A percentile compares a stretch with the other conserved stretches of the same genome.
phyloP scores from a whole-genome alignment of 2,329 filamentous ascomycete genomes.

The Aspergillus versicolor region DNA sequence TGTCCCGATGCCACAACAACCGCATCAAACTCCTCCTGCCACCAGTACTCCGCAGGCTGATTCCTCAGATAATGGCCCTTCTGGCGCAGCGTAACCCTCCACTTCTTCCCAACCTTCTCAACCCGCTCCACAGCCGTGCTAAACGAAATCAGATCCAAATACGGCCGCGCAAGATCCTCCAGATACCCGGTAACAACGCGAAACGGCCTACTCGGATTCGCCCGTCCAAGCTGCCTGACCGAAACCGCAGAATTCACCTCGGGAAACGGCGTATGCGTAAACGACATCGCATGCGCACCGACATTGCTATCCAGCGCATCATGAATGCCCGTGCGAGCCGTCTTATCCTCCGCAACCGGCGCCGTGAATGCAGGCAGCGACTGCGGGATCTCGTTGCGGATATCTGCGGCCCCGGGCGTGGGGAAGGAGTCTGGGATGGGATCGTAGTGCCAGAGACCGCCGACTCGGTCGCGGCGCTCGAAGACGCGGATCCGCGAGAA shows the following conservation, averaged over 20 bases:
- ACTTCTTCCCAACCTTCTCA: constrained; percentile 22
- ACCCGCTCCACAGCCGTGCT: constrained; percentile 33
- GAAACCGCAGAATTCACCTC: constrained; percentile 23
- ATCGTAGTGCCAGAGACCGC: constrained; percentile 34
- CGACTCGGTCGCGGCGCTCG: constrained; percentile 30
- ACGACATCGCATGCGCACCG: constrained; percentile 27
- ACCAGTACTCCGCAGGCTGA: constrained; percentile 34
- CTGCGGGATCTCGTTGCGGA: constrained; percentile 12
- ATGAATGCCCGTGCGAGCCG: constrained; percentile 25
- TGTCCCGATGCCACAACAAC: constrained; percentile 45
- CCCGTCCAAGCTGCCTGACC: constrained; percentile 17
- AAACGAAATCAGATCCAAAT: constrained; percentile 28
- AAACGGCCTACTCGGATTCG: constrained; percentile 27
- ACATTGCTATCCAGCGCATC: constrained; percentile 30
- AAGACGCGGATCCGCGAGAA: constrained; percentile 35
- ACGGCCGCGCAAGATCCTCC: constrained; percentile 25
- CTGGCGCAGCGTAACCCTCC: constrained; percentile 31
- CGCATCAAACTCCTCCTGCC: constrained; percentile 43
- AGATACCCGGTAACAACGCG: constrained; percentile 23
- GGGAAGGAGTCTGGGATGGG: constrained; percentile 27
- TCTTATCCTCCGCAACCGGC: constrained; percentile 20
- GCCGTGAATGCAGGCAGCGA: constrained; percentile 19
- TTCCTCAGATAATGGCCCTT: constrained; percentile 10
- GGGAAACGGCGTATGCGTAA: constrained; percentile 28
- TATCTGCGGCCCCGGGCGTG: not conserved